Evolutionary conservation across 768 basidiomycete species (phyloP), one percentile per base, ranked within the genome.

Genomic region (Trametes villosa): DNA sequence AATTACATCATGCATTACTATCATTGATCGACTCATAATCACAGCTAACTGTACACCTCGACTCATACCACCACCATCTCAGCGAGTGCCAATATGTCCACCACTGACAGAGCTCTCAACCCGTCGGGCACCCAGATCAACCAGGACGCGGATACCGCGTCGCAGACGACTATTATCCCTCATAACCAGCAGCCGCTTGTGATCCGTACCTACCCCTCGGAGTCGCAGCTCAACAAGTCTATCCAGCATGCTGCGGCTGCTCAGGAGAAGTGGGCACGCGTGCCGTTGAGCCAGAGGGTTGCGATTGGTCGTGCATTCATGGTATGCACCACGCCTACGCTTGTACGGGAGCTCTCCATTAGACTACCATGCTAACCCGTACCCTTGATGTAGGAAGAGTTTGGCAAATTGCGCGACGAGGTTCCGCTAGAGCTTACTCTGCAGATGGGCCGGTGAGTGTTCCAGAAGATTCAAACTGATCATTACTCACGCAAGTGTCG

Each of bases 391-490:
- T n/a, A n/a, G n/a, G 75, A 77, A 38, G 83, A 82, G 68, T 84
- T 86, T 70, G 75, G 78, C 67, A 79, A 76, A 54, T 74, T 78
- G 62, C 74, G 75, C 9, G 83, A 89, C 18, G 84, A 90, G 30
- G 82, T 93, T 15, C 85, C 86, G 0, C 68, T 83, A 31, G 95
- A 98, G 67, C 78, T 98, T 53, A 87, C 94, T 0, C 66, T 87
- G 53, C 92, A 97, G 75, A 98, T 99, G 91, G 96, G 96, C 36
- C 79, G 94, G 93, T 93, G 61, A 65, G 86, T 33, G 29, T 40
- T 17, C n/a, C n/a, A n/a, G n/a, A n/a, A 26, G 13, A 13, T 46
- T 15, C 36, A 8, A 4, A 29, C 12, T 4, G 4, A 33, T 18
- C 3, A 26, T 8, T 24, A 27, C 4, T 20, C n/a, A n/a, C n/a